Percentiles rank a stretch among this genome's conserved stretches.
Evolutionary conservation across 2,329 filamentous ascomycete genomes (phyloP).

Genomic region (Ambrosiella beaveri): DNA sequence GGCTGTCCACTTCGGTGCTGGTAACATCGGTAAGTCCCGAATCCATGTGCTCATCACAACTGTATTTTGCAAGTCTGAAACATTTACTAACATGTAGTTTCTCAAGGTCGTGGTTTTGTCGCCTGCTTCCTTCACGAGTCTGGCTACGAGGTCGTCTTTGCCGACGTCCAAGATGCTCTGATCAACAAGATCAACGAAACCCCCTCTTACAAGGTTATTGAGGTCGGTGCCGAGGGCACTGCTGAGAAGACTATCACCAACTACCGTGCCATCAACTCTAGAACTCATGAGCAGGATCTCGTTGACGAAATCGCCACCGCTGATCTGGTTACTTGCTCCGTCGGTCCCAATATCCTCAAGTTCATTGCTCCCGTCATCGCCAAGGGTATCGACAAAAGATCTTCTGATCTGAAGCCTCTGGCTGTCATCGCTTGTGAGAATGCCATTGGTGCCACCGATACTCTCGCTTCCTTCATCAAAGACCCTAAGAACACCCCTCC

Average conservation of each 20-base stretch:
- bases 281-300: slow-evolving; percentile 63
- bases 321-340: slow-evolving; percentile 87
- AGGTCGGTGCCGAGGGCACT: slow-evolving; percentile 74
- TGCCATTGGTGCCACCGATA: slow-evolving; percentile 84
- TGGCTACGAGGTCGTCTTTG: slow-evolving; percentile 88
- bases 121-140: slow-evolving; percentile 88
- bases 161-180: slow-evolving; percentile 75
- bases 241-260: slow-evolving; percentile 72
- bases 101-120: slow-evolving; percentile 55
- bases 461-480: slow-evolving; percentile 67
- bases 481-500: slow-evolving; percentile 52
- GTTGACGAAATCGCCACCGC: slow-evolving; percentile 73
- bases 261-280: slow-evolving; percentile 94
- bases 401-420: slow-evolving; percentile 44
- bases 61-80: not conserved
- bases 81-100: slow-evolving; percentile 4
- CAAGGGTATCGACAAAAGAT: slow-evolving; percentile 72
- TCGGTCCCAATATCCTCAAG: slow-evolving; percentile 88
- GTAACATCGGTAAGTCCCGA: slow-evolving; percentile 50
- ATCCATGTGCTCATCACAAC: not conserved
- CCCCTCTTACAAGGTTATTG: slow-evolving; percentile 75
- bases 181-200: slow-evolving; percentile 63
- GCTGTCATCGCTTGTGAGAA: slow-evolving; percentile 97
- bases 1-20: slow-evolving; percentile 71
- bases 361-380: slow-evolving; percentile 93